Conservation (phyloP, 139 green algal species). For the Micractinium conductrix region DNA sequence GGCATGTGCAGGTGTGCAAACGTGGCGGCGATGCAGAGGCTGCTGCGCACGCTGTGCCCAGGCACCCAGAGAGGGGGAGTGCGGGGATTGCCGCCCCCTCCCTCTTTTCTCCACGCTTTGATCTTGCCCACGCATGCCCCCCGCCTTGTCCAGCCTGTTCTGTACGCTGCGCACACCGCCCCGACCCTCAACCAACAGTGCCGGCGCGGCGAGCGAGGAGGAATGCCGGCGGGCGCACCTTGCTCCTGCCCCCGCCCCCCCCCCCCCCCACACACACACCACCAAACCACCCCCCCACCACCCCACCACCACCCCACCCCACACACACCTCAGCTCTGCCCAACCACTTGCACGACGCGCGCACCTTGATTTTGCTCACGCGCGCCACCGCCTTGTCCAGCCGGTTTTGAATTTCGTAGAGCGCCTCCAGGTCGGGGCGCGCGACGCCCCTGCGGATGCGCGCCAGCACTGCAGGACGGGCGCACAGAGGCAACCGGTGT, state of each 20-base stretch:
- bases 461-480: neutral
- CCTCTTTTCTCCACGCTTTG: neutral
- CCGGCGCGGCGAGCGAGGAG: too few relatives aligned
- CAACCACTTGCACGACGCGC: neutral
- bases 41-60: too few relatives aligned
- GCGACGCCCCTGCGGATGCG: neutral
- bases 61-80: neutral
- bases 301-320: neutral
- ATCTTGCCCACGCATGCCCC: neutral
- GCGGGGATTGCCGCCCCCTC: too few relatives aligned
- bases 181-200: too few relatives aligned
- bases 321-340: neutral
- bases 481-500: too few relatives aligned
- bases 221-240: too few relatives aligned
- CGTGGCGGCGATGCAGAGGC: too few relatives aligned
- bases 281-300: neutral
- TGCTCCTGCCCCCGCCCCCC: neutral
- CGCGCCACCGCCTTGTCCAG: constrained; percentile 25
- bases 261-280: too few relatives aligned
- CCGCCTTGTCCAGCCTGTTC: constrained; percentile 6
- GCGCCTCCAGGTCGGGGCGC: constrained; percentile 28
- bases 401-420: constrained; percentile 37
- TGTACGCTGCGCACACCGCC: too few relatives aligned
- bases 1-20: neutral
- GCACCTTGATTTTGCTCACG: constrained; percentile 27